A percentile compares a stretch with the other conserved stretches of the same genome.
phyloP scores from a whole-genome alignment of 2,329 filamentous ascomycete species.

The Hortaea werneckii region DNA sequence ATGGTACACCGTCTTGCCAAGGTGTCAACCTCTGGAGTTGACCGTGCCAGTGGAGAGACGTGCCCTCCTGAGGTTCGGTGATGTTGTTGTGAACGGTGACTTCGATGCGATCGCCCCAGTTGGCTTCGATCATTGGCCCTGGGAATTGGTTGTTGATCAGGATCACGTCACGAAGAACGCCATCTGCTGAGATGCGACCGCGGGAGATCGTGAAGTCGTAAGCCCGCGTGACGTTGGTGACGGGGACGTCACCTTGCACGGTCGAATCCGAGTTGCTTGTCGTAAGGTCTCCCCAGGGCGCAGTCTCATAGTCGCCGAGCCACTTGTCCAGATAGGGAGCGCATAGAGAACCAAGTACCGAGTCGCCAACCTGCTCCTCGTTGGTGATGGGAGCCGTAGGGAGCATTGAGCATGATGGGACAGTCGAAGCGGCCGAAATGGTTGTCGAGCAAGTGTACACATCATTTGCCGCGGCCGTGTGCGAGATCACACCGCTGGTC shows the following conservation, averaged over 20 bases:
- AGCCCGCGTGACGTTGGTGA: constrained; percentile 30
- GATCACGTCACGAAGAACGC: constrained; percentile 27
- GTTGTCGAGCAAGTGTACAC: constrained; percentile 1
- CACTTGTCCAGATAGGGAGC: constrained; percentile 15
- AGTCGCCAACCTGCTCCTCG: constrained; percentile 15
- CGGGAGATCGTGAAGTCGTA: constrained; percentile 36
- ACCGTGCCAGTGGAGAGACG: constrained; percentile 35
- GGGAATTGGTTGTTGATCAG: constrained; percentile 37
- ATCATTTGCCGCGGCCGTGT: neutral
- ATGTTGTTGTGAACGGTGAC: constrained; percentile 29
- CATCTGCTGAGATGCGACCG: constrained; percentile 36
- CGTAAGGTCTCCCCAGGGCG: constrained; percentile 20
- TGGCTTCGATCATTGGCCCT: constrained; percentile 18
- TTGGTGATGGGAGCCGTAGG: constrained; percentile 13
- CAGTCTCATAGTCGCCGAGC: constrained; percentile 10
- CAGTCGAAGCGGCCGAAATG: constrained; percentile 1
- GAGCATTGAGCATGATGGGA: constrained; percentile 5
- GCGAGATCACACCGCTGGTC: neutral
- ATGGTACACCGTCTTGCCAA: constrained; percentile 34
- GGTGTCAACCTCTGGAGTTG: constrained; percentile 25
- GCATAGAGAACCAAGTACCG: constrained; percentile 13
- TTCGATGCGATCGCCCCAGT: constrained; percentile 32
- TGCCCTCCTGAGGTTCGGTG: constrained; percentile 21
- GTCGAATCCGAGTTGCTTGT: constrained; percentile 20
- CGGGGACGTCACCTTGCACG: constrained; percentile 19